Conservation (phyloP, 2,329 filamentous ascomycete genomes). For the Aspergillus sergii region DNA sequence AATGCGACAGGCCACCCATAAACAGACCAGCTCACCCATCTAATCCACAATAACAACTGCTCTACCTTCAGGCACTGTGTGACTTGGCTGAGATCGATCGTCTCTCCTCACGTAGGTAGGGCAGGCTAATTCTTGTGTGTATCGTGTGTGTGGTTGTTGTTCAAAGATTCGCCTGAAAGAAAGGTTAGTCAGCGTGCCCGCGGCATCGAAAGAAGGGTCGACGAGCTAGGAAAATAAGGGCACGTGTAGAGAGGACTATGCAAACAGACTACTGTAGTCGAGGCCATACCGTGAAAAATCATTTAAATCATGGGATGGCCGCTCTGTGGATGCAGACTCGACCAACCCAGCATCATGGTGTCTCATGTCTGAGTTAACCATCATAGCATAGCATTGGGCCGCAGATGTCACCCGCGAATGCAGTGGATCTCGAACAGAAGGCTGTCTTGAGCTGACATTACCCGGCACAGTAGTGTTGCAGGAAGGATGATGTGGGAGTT, state of each 20-base stretch:
- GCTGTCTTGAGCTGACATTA: slow-evolving; percentile 14
- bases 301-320: slow-evolving; percentile 14
- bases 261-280: not conserved
- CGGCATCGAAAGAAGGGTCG: not conserved
- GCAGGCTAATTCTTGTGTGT: slow-evolving; percentile 24
- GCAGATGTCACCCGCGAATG: slow-evolving; percentile 14
- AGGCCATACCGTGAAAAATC: slow-evolving; percentile 28
- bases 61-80: slow-evolving; percentile 25
- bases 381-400: slow-evolving; percentile 21
- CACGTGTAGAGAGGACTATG: not conserved
- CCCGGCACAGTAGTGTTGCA: slow-evolving; percentile 18
- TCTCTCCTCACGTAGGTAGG: slow-evolving; percentile 28
- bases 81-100: slow-evolving; percentile 21
- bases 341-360: slow-evolving; percentile 9
- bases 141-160: slow-evolving; percentile 17
- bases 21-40: not conserved
- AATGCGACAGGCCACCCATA: not conserved
- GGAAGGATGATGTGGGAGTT: slow-evolving; percentile 14
- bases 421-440: slow-evolving; percentile 13
- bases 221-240: not conserved
- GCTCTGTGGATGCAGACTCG: slow-evolving; percentile 16
- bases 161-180: slow-evolving; percentile 18
- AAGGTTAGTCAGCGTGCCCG: slow-evolving; percentile 19
- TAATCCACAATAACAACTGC: slow-evolving; percentile 34
- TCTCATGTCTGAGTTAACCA: slow-evolving; percentile 7